Conservation (phyloP, 169 alveolate genomes). For the Cryptosporidium viatorum region DNA sequence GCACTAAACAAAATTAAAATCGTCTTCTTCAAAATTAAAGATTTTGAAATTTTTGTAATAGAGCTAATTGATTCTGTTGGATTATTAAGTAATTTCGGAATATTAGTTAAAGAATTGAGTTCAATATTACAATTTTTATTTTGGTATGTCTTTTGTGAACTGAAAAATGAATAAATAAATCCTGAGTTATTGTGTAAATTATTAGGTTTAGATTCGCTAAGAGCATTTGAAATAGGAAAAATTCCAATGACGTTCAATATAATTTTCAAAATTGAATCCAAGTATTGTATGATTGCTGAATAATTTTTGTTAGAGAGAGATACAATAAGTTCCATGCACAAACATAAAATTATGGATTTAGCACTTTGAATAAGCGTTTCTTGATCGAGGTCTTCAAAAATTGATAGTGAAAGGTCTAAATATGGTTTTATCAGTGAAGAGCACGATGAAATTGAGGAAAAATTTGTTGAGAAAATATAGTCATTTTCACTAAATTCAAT, state of each 20-base stretch:
- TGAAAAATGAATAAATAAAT: slow-evolving; percentile 23
- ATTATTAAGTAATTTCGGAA: slow-evolving; percentile 12
- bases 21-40: slow-evolving; percentile 9
- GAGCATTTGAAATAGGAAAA: slow-evolving; percentile 26
- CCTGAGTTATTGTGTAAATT: slow-evolving; percentile 33
- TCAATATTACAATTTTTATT: neutral
- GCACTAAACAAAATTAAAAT: slow-evolving; percentile 17
- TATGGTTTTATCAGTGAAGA: slow-evolving; percentile 32
- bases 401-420: slow-evolving; percentile 28
- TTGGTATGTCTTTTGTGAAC: slow-evolving; percentile 6
- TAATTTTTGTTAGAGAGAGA: neutral
- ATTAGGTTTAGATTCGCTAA: neutral
- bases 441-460: neutral
- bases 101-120: neutral
- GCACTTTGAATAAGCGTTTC: slow-evolving; percentile 22
- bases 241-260: slow-evolving; percentile 36
- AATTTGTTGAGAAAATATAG: neutral
- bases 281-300: slow-evolving; percentile 21
- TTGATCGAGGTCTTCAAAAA: slow-evolving; percentile 50
- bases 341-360: slow-evolving; percentile 1
- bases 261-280: slow-evolving; percentile 33
- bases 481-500: neutral
- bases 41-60: slow-evolving; percentile 21
- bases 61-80: neutral
- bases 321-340: slow-evolving; percentile 32